Evolutionary conservation across 169 alveolate species (phyloP).

Genomic region (Cryptosporidium canis): DNA sequence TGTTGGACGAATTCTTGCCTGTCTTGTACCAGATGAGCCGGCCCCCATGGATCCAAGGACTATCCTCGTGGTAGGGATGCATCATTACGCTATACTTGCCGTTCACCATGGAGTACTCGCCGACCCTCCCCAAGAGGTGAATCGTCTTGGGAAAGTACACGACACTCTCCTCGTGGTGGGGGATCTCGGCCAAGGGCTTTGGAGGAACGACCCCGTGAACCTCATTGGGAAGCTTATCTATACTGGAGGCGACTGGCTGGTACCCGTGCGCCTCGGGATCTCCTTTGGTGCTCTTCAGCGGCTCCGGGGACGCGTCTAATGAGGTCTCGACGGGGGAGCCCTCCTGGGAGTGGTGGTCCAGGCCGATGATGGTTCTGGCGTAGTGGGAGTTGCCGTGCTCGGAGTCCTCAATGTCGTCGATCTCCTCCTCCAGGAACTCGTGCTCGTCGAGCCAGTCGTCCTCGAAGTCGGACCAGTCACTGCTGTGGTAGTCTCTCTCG

Average conservation of each 20-base stretch:
- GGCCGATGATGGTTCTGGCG: conserved; percentile 2
- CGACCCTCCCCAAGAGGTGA: conserved; percentile 56
- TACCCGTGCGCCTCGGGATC: background rate
- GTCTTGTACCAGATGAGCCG: conserved; percentile 60
- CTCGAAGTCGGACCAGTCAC: conserved; percentile 70
- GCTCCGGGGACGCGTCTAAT: background rate
- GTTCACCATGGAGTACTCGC: conserved; percentile 21
- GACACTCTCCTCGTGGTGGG: conserved; percentile 6
- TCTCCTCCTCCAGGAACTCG: conserved; percentile 52
- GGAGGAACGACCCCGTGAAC: conserved; percentile 59
- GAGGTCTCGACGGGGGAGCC: background rate
- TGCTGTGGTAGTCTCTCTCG: conserved; percentile 14
- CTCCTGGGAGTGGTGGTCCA: conserved; percentile 1
- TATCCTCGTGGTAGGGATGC: conserved; percentile 72
- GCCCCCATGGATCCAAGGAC: conserved; percentile 72
- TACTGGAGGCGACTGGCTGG: background rate
- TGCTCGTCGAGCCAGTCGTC: conserved; percentile 72
- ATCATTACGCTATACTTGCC: conserved; percentile 70
- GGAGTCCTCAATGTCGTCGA: conserved; percentile 58
- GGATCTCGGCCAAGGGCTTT: conserved; percentile 28
- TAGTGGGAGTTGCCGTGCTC: conserved; percentile 61
- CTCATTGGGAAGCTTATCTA: conserved; percentile 35
- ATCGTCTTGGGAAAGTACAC: conserved; percentile 60
- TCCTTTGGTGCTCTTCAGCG: background rate
- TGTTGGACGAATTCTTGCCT: conserved; percentile 8